Base-by-base conservation (phyloP, 129 eudicot genomes). In the Calendula officinalis region DNA sequence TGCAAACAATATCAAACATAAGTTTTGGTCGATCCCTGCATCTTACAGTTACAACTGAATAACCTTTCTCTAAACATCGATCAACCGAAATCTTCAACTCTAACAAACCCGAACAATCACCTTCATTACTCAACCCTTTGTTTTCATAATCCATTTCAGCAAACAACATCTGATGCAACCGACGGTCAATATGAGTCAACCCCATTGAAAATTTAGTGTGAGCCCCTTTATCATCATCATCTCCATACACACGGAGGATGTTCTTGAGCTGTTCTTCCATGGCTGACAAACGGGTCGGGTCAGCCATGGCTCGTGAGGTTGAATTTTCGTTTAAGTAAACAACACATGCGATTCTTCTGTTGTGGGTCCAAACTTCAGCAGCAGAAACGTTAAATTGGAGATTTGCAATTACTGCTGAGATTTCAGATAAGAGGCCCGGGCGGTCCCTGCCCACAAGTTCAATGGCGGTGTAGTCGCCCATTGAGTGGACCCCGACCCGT, bases 1-100 rank as follows among this genome's bases (percentile, higher is more conserved):
- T 91, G 82, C 97, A 91, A 34, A 91, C 97, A 9, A 87, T 91
- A 74, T 91, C 97, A 76, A 91, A 91, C 95, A 91, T 84, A 62
- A 91, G 95, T 60, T 87, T 91, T 10, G 95, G 77, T 38, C 97
- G 81, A 77, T 91, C 97, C 54, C 77, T 84, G 74, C 86, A 84
- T 64, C 49, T 78, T 6, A 91, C 97, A 27, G 80, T 87, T 6
- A 91, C 88, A 48, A 91, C 92, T 11, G 82, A 87, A 63, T 91
- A 91, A 44, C 84, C 95, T 63, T 87, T 91, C 75, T 91, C 97
- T 50, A 67, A 79, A 58, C 95, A 87, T 12, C 72, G 77, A 33
- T 90, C 95, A 36, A 90, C 69, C 13, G 77, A 75, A 67, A 90
- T 81, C 37, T 75, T 80, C 33, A 91, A 83, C 64, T 76, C 84